These are phyloP conservation scores for Globisporangium okanoganense DNA, from an alignment of 352 stramenopile species.

Conservation along the genomic window DNA sequence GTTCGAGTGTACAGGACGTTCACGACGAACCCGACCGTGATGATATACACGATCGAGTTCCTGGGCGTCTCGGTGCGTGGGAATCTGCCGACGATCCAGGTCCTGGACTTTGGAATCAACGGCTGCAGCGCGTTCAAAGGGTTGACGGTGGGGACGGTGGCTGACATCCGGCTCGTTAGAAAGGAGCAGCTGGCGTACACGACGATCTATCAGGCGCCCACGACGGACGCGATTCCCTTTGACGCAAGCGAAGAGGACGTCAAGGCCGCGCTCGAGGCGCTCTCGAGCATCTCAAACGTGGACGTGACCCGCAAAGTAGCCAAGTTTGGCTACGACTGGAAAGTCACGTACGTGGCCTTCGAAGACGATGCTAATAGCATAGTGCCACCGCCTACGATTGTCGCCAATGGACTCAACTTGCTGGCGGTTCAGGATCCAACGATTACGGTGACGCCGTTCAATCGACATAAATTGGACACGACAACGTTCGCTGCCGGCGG, in stretches of 20 bases:
- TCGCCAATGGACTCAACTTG: slow-evolving; percentile 50
- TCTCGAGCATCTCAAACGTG: slow-evolving; percentile 86
- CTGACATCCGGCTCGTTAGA: slow-evolving; percentile 17
- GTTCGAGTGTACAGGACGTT: slow-evolving; percentile 59
- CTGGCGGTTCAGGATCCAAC: slow-evolving; percentile 38
- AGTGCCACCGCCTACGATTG: slow-evolving; percentile 2
- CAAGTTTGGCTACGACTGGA: slow-evolving; percentile 89
- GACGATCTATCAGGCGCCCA: slow-evolving; percentile 90
- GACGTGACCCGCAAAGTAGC: slow-evolving; percentile 82
- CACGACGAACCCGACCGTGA: slow-evolving; percentile 35
- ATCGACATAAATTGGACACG: slow-evolving; percentile 37
- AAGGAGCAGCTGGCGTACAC: slow-evolving; percentile 54
- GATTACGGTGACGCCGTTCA: slow-evolving; percentile 50
- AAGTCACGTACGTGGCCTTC: slow-evolving; percentile 91
- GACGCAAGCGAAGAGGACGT: slow-evolving; percentile 88
- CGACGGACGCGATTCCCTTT: slow-evolving; percentile 87
- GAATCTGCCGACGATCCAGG: slow-evolving; percentile 73
- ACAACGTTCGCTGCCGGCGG: slow-evolving; percentile 14
- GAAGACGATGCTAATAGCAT: not conserved
- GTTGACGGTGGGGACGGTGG: slow-evolving; percentile 17
- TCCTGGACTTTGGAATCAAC: slow-evolving; percentile 91
- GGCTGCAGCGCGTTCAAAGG: slow-evolving; percentile 81
- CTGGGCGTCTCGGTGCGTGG: slow-evolving; percentile 87
- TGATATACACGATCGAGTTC: slow-evolving; percentile 94
- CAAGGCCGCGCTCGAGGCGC: slow-evolving; percentile 90